Conservation (phyloP, 1,284 basidiomycete species). For the Sporisorium graminicola region DNA sequence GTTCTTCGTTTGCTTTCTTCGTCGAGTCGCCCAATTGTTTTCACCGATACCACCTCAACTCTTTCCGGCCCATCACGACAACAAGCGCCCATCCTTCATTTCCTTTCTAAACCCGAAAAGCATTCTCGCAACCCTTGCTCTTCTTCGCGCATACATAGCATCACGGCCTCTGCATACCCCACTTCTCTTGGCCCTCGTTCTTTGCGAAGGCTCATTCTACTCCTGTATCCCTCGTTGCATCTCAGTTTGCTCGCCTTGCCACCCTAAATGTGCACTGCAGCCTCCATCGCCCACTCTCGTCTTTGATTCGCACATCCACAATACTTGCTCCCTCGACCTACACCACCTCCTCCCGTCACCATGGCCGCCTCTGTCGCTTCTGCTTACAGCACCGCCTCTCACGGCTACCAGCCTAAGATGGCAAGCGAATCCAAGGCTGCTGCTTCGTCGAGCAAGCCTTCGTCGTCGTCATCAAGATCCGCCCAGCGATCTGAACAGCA, state of each 20-base stretch:
- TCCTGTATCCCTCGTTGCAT: not conserved
- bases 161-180: not conserved
- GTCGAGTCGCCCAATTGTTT: not conserved
- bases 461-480: conserved; percentile 37
- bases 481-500: conserved; percentile 28
- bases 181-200: not conserved
- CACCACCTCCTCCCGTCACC: conserved; percentile 8
- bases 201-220: not conserved
- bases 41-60: not conserved
- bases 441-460: conserved; percentile 23
- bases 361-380: conserved; percentile 48
- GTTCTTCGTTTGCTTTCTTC: not conserved
- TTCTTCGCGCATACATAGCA: conserved; percentile 1
- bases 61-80: not conserved
- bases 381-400: conserved; percentile 25
- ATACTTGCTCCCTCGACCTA: not conserved
- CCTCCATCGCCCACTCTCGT: conserved; percentile 11
- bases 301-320: conserved; percentile 14
- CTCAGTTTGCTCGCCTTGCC: not conserved
- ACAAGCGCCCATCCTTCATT: not conserved
- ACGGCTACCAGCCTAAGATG: conserved; percentile 37
- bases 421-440: conserved; percentile 9
- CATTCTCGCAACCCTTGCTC: not conserved
- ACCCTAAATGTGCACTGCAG: conserved; percentile 12
- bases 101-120: conserved; percentile 2